Percentiles rank a stretch among this genome's conserved stretches.
These are phyloP conservation scores for Prunus kanzakura DNA, from an alignment of 306 rosid species.

Conservation along the genomic window DNA sequence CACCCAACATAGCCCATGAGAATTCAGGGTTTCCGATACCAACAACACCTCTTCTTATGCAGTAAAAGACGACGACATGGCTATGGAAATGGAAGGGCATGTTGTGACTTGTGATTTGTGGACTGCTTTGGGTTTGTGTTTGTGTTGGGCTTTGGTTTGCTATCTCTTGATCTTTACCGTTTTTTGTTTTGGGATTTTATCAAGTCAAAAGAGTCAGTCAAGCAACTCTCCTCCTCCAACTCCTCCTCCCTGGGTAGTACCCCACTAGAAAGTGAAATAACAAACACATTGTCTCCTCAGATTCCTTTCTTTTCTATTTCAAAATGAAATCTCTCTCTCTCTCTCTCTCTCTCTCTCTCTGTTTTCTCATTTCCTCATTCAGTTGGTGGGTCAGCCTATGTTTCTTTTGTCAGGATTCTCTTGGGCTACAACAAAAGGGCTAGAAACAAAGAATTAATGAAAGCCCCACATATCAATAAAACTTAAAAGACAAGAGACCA, in stretches of 20 bases:
- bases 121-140: conserved; percentile 23
- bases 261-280: conserved; percentile 83
- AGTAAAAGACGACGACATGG: conserved; percentile 40
- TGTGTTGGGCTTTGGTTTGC: background rate
- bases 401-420: conserved; percentile 95
- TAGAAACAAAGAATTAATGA: conserved; percentile 42
- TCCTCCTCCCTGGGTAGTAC: conserved; percentile 9
- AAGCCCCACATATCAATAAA: conserved; percentile 38
- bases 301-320: conserved; percentile 69
- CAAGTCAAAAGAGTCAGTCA: conserved; percentile 70
- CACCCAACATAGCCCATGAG: conserved; percentile 59
- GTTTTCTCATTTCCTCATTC: conserved; percentile 55
- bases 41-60: conserved; percentile 29
- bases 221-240: conserved; percentile 38
- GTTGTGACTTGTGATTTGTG: background rate
- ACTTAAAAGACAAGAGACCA: conserved; percentile 35
- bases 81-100: conserved; percentile 17
- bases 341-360: conserved; percentile 20
- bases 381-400: conserved; percentile 82
- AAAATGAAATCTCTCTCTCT: conserved; percentile 26
- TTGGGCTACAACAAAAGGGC: conserved; percentile 45
- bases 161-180: background rate
- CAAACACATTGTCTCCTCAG: conserved; percentile 75
- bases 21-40: conserved; percentile 39
- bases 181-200: conserved; percentile 32